phyloP scores from a whole-genome alignment of 2,329 filamentous ascomycete genomes.

The Emergomyces africanus region DNA sequence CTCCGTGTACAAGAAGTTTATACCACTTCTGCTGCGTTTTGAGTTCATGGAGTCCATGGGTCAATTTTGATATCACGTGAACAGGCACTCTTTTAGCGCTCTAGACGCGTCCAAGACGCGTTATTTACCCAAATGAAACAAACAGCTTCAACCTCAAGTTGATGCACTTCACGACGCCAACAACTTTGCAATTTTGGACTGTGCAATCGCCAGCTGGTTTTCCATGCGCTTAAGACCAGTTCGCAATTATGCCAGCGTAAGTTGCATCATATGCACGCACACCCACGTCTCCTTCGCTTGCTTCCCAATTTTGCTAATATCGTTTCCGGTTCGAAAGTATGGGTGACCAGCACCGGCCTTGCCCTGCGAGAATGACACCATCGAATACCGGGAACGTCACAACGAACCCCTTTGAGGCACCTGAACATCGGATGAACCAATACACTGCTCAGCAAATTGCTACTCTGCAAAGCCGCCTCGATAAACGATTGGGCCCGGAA shows the following conservation, averaged over 20 bases:
- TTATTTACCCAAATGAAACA: background rate
- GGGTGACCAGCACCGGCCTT: slow-evolving; percentile 52
- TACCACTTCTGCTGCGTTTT: no score
- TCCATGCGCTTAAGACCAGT: background rate
- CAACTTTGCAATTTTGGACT: background rate
- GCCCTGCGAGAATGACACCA: slow-evolving; percentile 29
- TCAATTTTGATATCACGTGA: background rate
- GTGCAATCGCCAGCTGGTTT: background rate
- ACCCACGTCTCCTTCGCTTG: no score
- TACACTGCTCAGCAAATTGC: slow-evolving; percentile 89
- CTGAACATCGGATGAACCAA: slow-evolving; percentile 53
- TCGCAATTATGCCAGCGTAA: background rate
- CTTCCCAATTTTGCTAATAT: background rate
- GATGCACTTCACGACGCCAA: background rate
- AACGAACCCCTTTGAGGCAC: slow-evolving; percentile 71
- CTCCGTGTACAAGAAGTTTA: no score
- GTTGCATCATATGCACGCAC: background rate
- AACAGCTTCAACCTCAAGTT: background rate
- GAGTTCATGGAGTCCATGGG: background rate
- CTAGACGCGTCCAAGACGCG: background rate
- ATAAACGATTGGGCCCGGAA: slow-evolving; percentile 90
- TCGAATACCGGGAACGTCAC: slow-evolving; percentile 22
- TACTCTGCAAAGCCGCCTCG: slow-evolving; percentile 70
- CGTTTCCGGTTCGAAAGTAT: slow-evolving; percentile 35
- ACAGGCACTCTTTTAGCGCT: background rate